These are phyloP conservation scores for Entomortierella beljakovae DNA, from an alignment of 192 early-diverging fungal species.

Conservation along the genomic window DNA sequence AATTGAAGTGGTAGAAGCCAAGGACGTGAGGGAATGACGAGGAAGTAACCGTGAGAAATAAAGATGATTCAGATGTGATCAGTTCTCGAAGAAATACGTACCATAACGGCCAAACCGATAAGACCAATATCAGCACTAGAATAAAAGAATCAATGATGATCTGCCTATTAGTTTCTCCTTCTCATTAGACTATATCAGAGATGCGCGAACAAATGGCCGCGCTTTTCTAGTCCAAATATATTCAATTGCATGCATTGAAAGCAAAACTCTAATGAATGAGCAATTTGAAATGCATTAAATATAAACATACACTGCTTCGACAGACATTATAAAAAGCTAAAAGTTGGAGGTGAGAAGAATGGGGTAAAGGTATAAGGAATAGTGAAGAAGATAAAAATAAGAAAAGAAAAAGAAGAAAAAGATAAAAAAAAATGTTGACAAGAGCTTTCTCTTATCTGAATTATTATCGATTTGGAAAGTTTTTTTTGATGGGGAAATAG, in stretches of 20 bases:
- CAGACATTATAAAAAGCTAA: constrained; percentile 23
- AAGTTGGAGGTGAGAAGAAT: background rate
- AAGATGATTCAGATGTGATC: background rate
- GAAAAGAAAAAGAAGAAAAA: constrained; percentile 9
- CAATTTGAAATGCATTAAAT: background rate
- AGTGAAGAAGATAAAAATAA: background rate
- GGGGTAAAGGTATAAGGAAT: background rate
- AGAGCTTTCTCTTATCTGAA: constrained; percentile 4
- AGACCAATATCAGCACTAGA: constrained; percentile 95
- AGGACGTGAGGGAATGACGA: constrained; percentile 6
- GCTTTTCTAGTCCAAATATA: background rate
- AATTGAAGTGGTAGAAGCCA: no score
- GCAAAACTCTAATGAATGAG: background rate
- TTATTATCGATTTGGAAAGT: background rate
- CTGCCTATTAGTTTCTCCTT: background rate
- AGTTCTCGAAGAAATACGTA: constrained; percentile 53
- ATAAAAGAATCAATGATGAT: background rate
- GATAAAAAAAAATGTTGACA: background rate
- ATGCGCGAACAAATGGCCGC: background rate
- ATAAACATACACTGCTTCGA: constrained; percentile 41
- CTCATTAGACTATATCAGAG: background rate
- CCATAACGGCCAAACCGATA: constrained; percentile 99
- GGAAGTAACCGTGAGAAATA: background rate
- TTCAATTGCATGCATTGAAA: background rate
- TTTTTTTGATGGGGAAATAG: background rate